Evolutionary conservation across 2,329 filamentous ascomycete species (phyloP), one percentile per base, ranked within the genome.

Genomic region (Trichoderma atrobrunneum): DNA sequence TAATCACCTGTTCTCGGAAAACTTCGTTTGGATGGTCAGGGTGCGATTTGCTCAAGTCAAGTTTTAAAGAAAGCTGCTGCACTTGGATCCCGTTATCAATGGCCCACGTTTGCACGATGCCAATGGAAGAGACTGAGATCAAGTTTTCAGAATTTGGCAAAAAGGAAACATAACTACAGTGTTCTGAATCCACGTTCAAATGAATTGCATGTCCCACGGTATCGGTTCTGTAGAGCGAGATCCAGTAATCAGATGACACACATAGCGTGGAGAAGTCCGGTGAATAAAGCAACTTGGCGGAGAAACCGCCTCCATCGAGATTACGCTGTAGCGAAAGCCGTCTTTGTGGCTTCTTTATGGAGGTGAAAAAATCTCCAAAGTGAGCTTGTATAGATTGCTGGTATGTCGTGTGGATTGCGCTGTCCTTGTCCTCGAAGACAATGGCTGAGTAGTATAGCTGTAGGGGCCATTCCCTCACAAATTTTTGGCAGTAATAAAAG

Each of bases 181-280:
- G n/a, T n/a, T n/a, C n/a, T n/a, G n/a, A n/a, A 16, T 43, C 39
- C 18, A 43, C 7, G 18, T 3, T 5, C n/a, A 36, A 7, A 4
- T 18, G 0, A 7, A 48, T 30, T 28, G 10, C 8, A 5, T 3
- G 10, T 7, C 16, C 28, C 7, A 26, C 5, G 2, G 6, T 54
- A 12, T 54, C 39, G 7, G n/a, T 24, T 32, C 28, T 51, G 1
- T 5, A 65, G 2, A 65, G 26, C 12, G 39, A 21, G 39, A 51
- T 11, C 5, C 2, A 5, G 21, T 43, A 5, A 24, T 16, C 0
- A 54, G 1, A 1, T 8, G 21, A 14, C 14, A 32, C 21, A 1
- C 26, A 32, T 64, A 64, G 1, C 1, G n/a, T 3, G 6, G 43
- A 54, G n/a, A 18, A 32, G 7, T 51, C 12, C 1, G 62, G 62